Conservation (phyloP, 78 protist genomes). For the Dictyostelium capitatum region DNA sequence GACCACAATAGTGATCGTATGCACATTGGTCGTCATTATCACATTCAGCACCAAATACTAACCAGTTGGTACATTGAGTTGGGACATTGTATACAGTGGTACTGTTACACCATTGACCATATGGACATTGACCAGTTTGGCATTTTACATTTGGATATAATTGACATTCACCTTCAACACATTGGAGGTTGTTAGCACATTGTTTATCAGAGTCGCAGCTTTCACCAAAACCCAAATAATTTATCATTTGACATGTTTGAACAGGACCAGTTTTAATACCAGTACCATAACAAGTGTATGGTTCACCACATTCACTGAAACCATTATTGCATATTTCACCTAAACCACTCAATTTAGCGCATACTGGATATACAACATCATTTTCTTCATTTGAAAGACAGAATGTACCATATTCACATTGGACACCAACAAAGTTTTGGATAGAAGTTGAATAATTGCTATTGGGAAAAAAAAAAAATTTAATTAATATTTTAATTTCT, state of each 20-base stretch:
- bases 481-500: too few species aligned
- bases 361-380: not conserved
- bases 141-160: not conserved
- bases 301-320: not conserved
- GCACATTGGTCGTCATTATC: not conserved
- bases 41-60: not conserved
- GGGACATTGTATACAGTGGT: not conserved
- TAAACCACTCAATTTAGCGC: not conserved
- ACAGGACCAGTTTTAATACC: not conserved
- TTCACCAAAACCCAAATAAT: conserved; percentile 21
- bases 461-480: too few species aligned
- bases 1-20: not conserved
- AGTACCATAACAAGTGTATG: not conserved
- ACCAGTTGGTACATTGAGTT: not conserved
- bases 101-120: conserved; percentile 1
- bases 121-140: not conserved
- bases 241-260: not conserved
- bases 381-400: not conserved
- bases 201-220: not conserved
- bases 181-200: not conserved
- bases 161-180: not conserved
- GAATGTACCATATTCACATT: not conserved
- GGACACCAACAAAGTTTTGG: not conserved
- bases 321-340: not conserved
- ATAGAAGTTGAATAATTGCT: too few species aligned